Evolutionary conservation across 2,329 filamentous ascomycete genomes (phyloP).

Genomic region (Neonectria neomacrospora): DNA sequence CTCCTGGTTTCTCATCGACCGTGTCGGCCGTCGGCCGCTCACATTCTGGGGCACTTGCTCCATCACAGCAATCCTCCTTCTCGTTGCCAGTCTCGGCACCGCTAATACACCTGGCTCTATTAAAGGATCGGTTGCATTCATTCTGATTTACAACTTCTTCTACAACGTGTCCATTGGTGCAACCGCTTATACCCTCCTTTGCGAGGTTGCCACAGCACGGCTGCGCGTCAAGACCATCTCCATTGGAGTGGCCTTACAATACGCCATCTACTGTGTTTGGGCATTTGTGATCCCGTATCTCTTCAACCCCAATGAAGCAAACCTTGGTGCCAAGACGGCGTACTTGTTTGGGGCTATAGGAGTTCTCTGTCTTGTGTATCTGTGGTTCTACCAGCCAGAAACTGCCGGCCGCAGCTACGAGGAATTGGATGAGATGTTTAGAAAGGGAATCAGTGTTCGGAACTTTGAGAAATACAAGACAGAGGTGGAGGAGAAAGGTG

Average conservation of each 20-base stretch:
- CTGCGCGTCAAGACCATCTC: conserved; percentile 54
- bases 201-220: conserved; percentile 51
- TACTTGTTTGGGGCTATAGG: conserved; percentile 29
- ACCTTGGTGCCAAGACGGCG: conserved; percentile 29
- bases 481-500: conserved; percentile 16
- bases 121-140: conserved; percentile 48
- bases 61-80: conserved; percentile 50
- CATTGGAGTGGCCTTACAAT: conserved; percentile 27
- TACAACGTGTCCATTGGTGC: conserved; percentile 56
- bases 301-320: conserved; percentile 31
- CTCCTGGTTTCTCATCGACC: conserved; percentile 53
- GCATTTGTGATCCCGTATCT: conserved; percentile 30
- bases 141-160: conserved; percentile 53
- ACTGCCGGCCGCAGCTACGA: conserved; percentile 35
- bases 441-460: conserved; percentile 22
- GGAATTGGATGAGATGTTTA: conserved; percentile 30
- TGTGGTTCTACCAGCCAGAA: conserved; percentile 35
- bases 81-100: conserved; percentile 51
- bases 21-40: conserved; percentile 50
- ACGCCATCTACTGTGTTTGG: conserved; percentile 29
- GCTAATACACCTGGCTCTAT: conserved; percentile 29
- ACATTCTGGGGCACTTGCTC: conserved; percentile 49
- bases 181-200: conserved; percentile 52
- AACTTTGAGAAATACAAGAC: conserved; percentile 28
- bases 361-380: conserved; percentile 17